These are phyloP conservation scores for Podospora bellae-mahoneyi DNA, from an alignment of 495 filamentous ascomycete genomes.

Conservation along the genomic window DNA sequence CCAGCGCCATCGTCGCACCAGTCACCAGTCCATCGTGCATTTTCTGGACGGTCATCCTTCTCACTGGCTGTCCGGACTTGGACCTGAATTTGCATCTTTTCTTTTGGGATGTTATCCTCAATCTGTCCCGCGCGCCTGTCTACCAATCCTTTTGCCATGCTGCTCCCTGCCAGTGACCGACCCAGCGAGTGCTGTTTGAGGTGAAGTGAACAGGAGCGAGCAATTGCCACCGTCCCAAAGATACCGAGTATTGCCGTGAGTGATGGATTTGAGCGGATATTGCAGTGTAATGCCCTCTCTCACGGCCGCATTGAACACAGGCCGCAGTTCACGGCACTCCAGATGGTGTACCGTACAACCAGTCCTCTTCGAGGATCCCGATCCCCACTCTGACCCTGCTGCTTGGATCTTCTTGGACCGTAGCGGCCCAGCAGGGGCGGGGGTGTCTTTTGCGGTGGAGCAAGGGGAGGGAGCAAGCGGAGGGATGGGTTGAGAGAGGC, in stretches of 20 bases:
- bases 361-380: background rate
- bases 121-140: too few species aligned
- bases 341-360: too few species aligned
- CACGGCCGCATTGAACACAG: background rate
- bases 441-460: background rate
- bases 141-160: background rate
- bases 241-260: background rate
- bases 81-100: background rate
- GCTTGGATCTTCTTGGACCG: slow-evolving; percentile 6
- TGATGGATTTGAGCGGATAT: slow-evolving; percentile 2
- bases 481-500: slow-evolving; percentile 16
- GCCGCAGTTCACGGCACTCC: background rate
- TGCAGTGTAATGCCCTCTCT: background rate
- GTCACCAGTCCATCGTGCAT: background rate
- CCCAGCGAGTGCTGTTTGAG: slow-evolving; percentile 2
- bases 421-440: slow-evolving; percentile 1
- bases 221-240: background rate
- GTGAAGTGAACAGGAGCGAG: background rate
- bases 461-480: background rate
- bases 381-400: slow-evolving; percentile 6
- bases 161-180: background rate
- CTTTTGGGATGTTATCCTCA: background rate
- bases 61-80: background rate
- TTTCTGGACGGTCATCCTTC: background rate
- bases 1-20: slow-evolving; percentile 18